A percentile compares a stretch with the other conserved stretches of the same genome.
Conservation (phyloP, 2,329 filamentous ascomycete genomes). For the Hirsutella minnesotensis region DNA sequence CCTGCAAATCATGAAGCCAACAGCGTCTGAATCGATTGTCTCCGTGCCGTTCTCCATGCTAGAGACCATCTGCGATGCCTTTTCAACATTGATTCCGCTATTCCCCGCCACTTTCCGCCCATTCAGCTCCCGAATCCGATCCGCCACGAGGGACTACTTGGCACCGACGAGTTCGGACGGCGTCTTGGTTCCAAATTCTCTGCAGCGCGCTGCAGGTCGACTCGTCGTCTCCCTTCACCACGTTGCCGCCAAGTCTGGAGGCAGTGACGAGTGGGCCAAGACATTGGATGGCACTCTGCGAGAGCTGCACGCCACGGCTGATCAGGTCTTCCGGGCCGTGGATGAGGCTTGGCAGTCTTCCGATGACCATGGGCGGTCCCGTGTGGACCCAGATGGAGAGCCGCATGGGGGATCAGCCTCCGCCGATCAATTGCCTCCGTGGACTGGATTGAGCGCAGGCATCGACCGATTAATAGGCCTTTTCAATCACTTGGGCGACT, state of each 20-base stretch:
- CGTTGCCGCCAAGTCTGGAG: constrained; percentile 69
- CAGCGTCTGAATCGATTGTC: constrained; percentile 15
- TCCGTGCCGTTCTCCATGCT: constrained; percentile 36
- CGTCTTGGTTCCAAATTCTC: constrained; percentile 33
- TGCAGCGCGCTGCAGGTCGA: constrained; percentile 47
- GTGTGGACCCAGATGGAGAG: constrained; percentile 32
- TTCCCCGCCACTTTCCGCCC: constrained; percentile 78
- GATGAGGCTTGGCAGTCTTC: constrained; percentile 72
- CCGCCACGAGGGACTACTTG: constrained; percentile 46
- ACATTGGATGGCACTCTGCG: constrained; percentile 49
- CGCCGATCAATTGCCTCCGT: constrained; percentile 46
- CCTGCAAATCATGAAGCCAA: constrained; percentile 49
- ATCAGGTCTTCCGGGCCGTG: constrained; percentile 67
- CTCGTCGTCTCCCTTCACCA: constrained; percentile 63
- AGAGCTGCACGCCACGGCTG: constrained; percentile 57
- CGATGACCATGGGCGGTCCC: constrained; percentile 32
- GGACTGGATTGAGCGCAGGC: constrained; percentile 67
- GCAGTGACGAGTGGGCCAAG: constrained; percentile 67
- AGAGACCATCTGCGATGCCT: constrained; percentile 58
- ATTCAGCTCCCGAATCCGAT: constrained; percentile 55
- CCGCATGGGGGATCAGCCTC: constrained; percentile 33
- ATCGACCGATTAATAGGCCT: constrained; percentile 56
- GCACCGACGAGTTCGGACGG: constrained; percentile 49
- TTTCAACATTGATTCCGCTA: constrained; percentile 60
- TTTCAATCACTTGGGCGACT: constrained; percentile 51